Percentiles rank a stretch among this genome's conserved stretches.
Conservation (phyloP, 2,329 filamentous ascomycete genomes). For the Lecanosticta acicola region DNA sequence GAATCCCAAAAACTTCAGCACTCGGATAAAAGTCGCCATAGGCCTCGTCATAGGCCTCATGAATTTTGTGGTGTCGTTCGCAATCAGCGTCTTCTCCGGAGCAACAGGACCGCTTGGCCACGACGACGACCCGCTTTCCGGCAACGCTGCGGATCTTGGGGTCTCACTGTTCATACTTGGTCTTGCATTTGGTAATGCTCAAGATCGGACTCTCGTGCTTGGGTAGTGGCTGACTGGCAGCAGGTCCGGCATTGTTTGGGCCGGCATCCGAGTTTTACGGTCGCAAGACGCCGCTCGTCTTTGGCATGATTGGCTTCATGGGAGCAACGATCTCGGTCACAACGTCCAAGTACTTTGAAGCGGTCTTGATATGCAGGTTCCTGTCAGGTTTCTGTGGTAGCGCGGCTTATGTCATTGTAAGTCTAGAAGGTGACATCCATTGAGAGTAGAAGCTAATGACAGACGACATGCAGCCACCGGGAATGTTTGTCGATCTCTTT, state of each 20-base stretch:
- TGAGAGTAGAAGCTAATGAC: constrained; percentile 43
- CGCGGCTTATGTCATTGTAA: constrained; percentile 41
- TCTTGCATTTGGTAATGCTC: constrained; percentile 13
- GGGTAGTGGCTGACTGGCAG: neutral
- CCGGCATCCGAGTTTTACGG: constrained; percentile 56
- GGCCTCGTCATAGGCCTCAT: constrained; percentile 8
- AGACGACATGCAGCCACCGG: constrained; percentile 36
- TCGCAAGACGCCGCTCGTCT: constrained; percentile 44
- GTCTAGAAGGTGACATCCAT: constrained; percentile 30
- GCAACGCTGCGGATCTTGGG: constrained; percentile 3
- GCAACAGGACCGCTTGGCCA: constrained; percentile 2
- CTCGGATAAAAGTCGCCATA: constrained; percentile 5
- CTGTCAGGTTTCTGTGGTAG: constrained; percentile 49
- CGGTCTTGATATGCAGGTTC: constrained; percentile 50
- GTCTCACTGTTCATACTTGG: constrained; percentile 12
- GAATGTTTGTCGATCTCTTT: constrained; percentile 26
- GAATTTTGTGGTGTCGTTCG: constrained; percentile 15
- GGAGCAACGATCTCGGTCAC: constrained; percentile 52
- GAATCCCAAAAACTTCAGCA: constrained; percentile 10
- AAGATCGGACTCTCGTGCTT: neutral
- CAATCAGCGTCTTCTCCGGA: constrained; percentile 12
- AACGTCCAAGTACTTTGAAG: constrained; percentile 48
- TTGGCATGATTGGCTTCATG: constrained; percentile 45
- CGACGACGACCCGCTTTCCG: neutral
- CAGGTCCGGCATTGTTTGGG: constrained; percentile 50